These are phyloP conservation scores for Pseudogymnoascus sp. DNA, from an alignment of 2,329 filamentous ascomycete species.

Conservation along the genomic window DNA sequence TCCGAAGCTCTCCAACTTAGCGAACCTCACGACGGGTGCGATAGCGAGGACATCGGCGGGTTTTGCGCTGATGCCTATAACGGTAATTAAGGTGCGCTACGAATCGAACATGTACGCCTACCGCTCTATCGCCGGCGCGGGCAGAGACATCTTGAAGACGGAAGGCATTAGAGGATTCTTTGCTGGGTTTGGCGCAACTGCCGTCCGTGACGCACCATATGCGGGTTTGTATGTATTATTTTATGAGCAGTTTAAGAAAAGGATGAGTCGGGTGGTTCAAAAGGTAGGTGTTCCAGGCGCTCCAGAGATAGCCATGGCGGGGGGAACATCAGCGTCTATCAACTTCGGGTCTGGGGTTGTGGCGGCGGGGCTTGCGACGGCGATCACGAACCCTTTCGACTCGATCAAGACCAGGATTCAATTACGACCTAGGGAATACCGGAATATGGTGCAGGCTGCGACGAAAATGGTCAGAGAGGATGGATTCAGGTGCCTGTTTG, in stretches of 20 bases:
- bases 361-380: conserved; percentile 75
- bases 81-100: conserved; percentile 92
- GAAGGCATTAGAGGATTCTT: conserved; percentile 83
- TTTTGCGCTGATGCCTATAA: conserved; percentile 89
- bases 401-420: conserved; percentile 93
- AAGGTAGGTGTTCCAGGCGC: conserved; percentile 19
- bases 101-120: conserved; percentile 85
- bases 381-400: conserved; percentile 92
- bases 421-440: conserved; percentile 73
- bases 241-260: conserved; percentile 76
- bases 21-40: conserved; percentile 79
- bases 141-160: conserved; percentile 60
- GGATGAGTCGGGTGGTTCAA: conserved; percentile 34
- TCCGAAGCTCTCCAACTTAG: conserved; percentile 72
- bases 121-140: conserved; percentile 63
- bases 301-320: conserved; percentile 20
- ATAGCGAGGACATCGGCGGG: conserved; percentile 78
- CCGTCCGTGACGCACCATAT: conserved; percentile 90
- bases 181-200: conserved; percentile 86
- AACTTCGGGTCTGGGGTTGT: conserved; percentile 80
- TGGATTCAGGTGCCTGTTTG: conserved; percentile 70
- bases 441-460: conserved; percentile 71
- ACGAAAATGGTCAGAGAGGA: conserved; percentile 75
- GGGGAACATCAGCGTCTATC: conserved; percentile 51
- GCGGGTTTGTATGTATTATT: conserved; percentile 90